Evolutionary conservation across 2,329 filamentous ascomycete species (phyloP), one percentile per base, ranked within the genome.

Genomic region (Eutypa lata): DNA sequence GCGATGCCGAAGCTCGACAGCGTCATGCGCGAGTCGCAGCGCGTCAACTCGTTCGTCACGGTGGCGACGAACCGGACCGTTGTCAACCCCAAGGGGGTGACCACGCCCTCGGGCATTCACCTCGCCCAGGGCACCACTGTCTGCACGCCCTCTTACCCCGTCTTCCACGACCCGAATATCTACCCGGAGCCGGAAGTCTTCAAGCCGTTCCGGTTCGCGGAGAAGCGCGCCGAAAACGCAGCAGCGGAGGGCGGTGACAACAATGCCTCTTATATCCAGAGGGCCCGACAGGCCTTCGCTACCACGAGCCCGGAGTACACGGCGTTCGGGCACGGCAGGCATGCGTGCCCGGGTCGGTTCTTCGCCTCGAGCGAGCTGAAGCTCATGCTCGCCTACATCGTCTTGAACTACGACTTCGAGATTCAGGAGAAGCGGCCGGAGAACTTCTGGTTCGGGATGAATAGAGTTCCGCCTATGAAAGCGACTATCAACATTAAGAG

Each of bases 161-260:
- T 71, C 7, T 49, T 68, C 35, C 61, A 63, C 35, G 60, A 83
- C 58, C 71, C 73, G 0, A 59, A 68, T 0, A 65, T 81, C 24
- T 84, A 84, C 61, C 55, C 66, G 0, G 66, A 82, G 19, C 78
- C 80, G 0, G 37, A 63, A 1, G 66, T 19, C 0, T 61, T 62
- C 58, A 51, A 53, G 50, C 61, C 59, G 14, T 64, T 64, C 48
- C 58, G 61, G 37, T 63, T 63, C 21, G 57, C 57, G 11, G 61
- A 61, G 51, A 61, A 53, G 35, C 49, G 56, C 11, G 35, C 47
- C 45, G n/a, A 18, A 47, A 38, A 18, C 28, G 10, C 24, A 43
- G 26, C 10, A 31, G 26, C 6, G 26, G 26, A 31, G 26, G 26
- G 26, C 10, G 26, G 26, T 31, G 26, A 31, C 26, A 31, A 3